These are phyloP conservation scores for Lolium perenne DNA, from an alignment of 176 grass and related monocot species.

Conservation along the genomic window DNA sequence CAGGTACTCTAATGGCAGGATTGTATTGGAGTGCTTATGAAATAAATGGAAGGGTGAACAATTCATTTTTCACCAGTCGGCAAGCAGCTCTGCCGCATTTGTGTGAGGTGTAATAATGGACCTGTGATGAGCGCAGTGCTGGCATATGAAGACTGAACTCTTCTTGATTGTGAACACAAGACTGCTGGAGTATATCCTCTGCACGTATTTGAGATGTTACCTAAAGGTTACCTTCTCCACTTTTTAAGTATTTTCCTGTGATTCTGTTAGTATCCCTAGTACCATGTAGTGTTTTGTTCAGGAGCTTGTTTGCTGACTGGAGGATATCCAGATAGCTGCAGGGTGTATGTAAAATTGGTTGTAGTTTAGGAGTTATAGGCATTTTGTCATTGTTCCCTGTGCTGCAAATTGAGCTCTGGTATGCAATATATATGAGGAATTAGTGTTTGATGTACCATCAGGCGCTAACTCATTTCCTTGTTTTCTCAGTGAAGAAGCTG, in stretches of 20 bases:
- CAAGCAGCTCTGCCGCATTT: not conserved
- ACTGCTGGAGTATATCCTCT: not conserved
- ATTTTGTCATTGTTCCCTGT: slow-evolving; percentile 33
- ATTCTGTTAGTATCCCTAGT: not conserved
- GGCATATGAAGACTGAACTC: not conserved
- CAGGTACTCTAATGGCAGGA: slow-evolving; percentile 66
- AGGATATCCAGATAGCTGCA: slow-evolving; percentile 21
- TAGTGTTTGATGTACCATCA: not conserved
- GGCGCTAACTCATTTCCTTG: not conserved
- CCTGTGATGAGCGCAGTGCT: slow-evolving; percentile 5
- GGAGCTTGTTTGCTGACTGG: slow-evolving; percentile 15
- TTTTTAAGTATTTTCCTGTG: slow-evolving; percentile 15
- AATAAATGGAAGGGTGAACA: not conserved
- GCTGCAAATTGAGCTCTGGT: slow-evolving; percentile 16
- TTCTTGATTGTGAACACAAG: slow-evolving; percentile 32
- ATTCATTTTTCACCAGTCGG: slow-evolving; percentile 22
- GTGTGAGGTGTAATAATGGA: slow-evolving; percentile 17
- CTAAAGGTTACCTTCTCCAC: not conserved
- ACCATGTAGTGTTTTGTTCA: slow-evolving; percentile 36
- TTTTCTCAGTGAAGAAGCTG: not conserved
- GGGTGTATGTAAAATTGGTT: slow-evolving; percentile 47
- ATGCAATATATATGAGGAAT: slow-evolving; percentile 37
- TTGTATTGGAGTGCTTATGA: slow-evolving; percentile 36
- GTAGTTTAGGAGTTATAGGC: slow-evolving; percentile 34
- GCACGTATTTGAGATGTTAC: not conserved